A percentile compares a stretch with the other conserved stretches of the same genome.
These are phyloP conservation scores for Plasmodium cynomolgi DNA, from an alignment of 169 alveolate genomes.

Conservation along the genomic window DNA sequence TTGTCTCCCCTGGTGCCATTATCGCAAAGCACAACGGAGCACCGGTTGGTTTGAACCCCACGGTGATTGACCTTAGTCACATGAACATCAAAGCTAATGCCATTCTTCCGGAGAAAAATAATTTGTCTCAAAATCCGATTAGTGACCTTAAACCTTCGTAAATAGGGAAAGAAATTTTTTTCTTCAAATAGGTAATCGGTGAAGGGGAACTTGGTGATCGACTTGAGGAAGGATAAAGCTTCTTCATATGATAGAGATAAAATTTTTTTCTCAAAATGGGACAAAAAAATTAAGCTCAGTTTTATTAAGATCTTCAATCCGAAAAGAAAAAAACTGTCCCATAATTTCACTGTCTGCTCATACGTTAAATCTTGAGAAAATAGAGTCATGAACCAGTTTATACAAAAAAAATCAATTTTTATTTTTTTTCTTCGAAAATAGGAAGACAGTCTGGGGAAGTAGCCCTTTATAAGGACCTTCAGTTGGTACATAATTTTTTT, in stretches of 20 bases:
- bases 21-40: neutral
- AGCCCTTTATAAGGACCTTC: slow-evolving; percentile 28
- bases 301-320: slow-evolving; percentile 54
- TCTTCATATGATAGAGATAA: slow-evolving; percentile 30
- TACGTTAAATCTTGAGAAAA: slow-evolving; percentile 45
- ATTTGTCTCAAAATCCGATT: slow-evolving; percentile 40
- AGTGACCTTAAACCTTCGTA: slow-evolving; percentile 32
- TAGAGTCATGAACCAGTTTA: slow-evolving; percentile 59
- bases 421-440: slow-evolving; percentile 49
- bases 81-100: slow-evolving; percentile 7
- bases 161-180: slow-evolving; percentile 8
- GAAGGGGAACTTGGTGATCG: slow-evolving; percentile 22
- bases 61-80: neutral
- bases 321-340: slow-evolving; percentile 60
- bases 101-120: slow-evolving; percentile 17
- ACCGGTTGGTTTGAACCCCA: neutral
- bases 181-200: slow-evolving; percentile 46
- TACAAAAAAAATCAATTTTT: slow-evolving; percentile 48
- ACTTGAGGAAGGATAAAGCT: slow-evolving; percentile 43
- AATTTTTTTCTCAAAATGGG: slow-evolving; percentile 22
- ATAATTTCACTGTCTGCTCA: slow-evolving; percentile 48
- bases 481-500: slow-evolving; percentile 48
- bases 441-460: slow-evolving; percentile 18
- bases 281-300: slow-evolving; percentile 10
- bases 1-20: neutral